A percentile compares a stretch with the other conserved stretches of the same genome.
phyloP scores from a whole-genome alignment of 2,329 filamentous ascomycete species.

The Colletotrichum aenigma region DNA sequence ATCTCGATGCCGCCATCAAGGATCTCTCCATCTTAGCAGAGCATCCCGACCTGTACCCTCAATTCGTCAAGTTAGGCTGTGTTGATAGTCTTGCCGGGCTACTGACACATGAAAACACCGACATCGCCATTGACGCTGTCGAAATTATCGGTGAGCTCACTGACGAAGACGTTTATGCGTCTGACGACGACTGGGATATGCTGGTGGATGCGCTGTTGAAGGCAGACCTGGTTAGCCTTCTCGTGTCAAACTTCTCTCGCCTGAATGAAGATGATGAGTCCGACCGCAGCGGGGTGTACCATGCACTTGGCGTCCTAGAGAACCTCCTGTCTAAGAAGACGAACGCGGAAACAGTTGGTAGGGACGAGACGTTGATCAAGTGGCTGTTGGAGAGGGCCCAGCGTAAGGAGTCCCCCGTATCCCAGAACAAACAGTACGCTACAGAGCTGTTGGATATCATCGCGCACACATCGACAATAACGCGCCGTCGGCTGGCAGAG shows the following conservation, averaged over 20 bases:
- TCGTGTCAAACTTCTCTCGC: constrained; percentile 79
- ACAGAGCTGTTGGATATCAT: constrained; percentile 92
- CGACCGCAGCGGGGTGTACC: constrained; percentile 86
- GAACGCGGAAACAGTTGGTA: constrained; percentile 74
- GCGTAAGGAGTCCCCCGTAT: constrained; percentile 68
- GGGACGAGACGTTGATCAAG: constrained; percentile 68
- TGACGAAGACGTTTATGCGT: constrained; percentile 87
- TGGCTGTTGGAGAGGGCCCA: constrained; percentile 83
- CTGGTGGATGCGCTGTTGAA: constrained; percentile 72
- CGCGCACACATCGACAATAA: constrained; percentile 73
- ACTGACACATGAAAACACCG: constrained; percentile 93
- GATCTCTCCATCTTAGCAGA: constrained; percentile 85
- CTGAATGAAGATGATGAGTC: constrained; percentile 75
- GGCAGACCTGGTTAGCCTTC: constrained; percentile 74
- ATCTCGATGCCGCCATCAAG: constrained; percentile 89
- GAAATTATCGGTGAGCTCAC: constrained; percentile 91
- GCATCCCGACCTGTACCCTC: constrained; percentile 80
- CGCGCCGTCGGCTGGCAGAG: constrained; percentile 65
- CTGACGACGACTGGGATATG: constrained; percentile 79
- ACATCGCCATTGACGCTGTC: constrained; percentile 90
- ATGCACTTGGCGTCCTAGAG: constrained; percentile 82
- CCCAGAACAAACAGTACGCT: constrained; percentile 94
- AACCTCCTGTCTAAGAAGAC: constrained; percentile 77
- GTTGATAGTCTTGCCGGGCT: constrained; percentile 77
- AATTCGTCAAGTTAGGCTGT: constrained; percentile 78